A percentile compares a stretch with the other conserved stretches of the same genome.
Conservation (phyloP, 1,284 basidiomycete genomes). For the Flammula alnicola region DNA sequence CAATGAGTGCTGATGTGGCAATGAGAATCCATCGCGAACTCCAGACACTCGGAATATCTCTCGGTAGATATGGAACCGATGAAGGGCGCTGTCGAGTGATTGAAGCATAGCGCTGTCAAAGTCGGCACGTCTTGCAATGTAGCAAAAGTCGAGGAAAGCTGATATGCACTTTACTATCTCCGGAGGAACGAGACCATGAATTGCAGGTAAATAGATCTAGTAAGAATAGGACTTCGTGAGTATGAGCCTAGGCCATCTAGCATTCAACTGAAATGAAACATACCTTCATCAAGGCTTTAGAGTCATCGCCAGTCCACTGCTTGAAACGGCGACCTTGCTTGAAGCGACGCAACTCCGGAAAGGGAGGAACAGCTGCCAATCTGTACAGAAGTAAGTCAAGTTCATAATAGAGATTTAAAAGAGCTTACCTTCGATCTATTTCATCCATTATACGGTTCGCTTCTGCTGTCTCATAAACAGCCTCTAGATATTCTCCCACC, state of each 20-base stretch:
- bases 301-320: slow-evolving; percentile 40
- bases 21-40: slow-evolving; percentile 21
- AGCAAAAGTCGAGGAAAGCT: slow-evolving; percentile 32
- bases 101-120: slow-evolving; percentile 25
- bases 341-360: slow-evolving; percentile 26
- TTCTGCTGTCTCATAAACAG: slow-evolving; percentile 11
- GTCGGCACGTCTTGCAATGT: slow-evolving; percentile 27
- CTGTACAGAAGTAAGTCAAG: slow-evolving; percentile 1
- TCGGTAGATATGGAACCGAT: slow-evolving; percentile 34
- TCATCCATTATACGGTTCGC: slow-evolving; percentile 32
- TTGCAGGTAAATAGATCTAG: slow-evolving; percentile 34
- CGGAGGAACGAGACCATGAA: slow-evolving; percentile 29
- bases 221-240: slow-evolving; percentile 2
- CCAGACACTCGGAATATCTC: slow-evolving; percentile 33
- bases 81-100: slow-evolving; percentile 22
- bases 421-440: slow-evolving; percentile 35
- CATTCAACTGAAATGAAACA: background rate
- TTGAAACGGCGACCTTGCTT: slow-evolving; percentile 25
- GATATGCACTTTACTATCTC: slow-evolving; percentile 27
- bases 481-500: slow-evolving; percentile 35
- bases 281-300: slow-evolving; percentile 38
- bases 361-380: slow-evolving; percentile 26
- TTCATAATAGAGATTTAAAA: background rate
- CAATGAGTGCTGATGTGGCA: slow-evolving; percentile 33
- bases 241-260: too few species aligned